Evolutionary conservation across 2,329 filamentous ascomycete species (phyloP), one percentile per base, ranked within the genome.

Genomic region (Verticillium isaacii): DNA sequence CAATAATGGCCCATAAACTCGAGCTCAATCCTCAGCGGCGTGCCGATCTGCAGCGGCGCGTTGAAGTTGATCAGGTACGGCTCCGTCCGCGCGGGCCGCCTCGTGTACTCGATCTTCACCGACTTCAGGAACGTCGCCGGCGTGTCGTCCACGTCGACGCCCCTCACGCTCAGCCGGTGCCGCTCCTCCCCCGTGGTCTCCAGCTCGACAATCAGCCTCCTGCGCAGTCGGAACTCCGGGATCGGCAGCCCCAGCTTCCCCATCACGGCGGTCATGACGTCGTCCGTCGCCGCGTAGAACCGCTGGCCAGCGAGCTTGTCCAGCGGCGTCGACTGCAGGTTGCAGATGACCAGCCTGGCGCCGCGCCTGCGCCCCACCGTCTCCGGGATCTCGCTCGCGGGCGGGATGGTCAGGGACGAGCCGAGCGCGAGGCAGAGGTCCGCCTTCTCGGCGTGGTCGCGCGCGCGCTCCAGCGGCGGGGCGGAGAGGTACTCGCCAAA

Each of bases 1-100:
- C 72, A 71, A 34, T 81, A 81, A 59, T 81, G 73, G 0, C 79
- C 78, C 76, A 81, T 81, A 11, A 81, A 81, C 63, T 81, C 74
- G 3, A 81, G 66, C 25, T 77, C 74, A 0, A 80, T 65, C n/a
- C 71, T 73, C 23, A 79, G 58, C 3, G 68, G 34, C 3, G 66
- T 64, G 0, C 67, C 72, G 1, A 56, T 25, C 3, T 68, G 66
- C 1, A 73, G 56, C 0, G 64, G 64, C 2, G 68, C 70, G 12
- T 75, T 73, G 12, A 78, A 72, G 1, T 65, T 68, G 58, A 80
- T 71, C 0, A 64, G 50, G 32, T 79, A 79, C 0, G 76, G 79
- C 66, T 80, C 77, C 0, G 69, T 62, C 6, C 68, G 70, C 14
- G 69, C 68, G 0, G 71, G 57, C 0, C 77, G 74, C 17, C 78